Conservation (phyloP, 768 basidiomycete genomes). For the Goffeauzyma gilvescens region DNA sequence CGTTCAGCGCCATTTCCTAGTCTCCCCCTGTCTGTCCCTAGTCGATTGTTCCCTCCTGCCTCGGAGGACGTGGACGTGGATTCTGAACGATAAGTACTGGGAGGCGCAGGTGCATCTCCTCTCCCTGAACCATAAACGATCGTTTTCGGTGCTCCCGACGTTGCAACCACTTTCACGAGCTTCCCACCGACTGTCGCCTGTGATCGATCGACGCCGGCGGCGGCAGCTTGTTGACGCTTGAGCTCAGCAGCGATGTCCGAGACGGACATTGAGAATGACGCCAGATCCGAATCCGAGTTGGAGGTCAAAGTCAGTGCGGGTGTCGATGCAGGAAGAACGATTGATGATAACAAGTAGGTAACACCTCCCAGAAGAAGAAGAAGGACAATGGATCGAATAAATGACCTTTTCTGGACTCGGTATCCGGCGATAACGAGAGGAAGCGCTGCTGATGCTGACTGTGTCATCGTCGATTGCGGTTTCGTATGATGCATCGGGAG, state of each 20-base stretch:
- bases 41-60: too few relatives aligned
- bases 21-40: too few relatives aligned
- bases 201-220: not conserved
- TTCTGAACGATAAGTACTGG: too few relatives aligned
- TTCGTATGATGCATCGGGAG: not conserved
- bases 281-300: too few relatives aligned
- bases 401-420: not conserved
- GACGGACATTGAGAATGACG: too few relatives aligned
- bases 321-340: too few relatives aligned
- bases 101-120: not conserved
- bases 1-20: not conserved
- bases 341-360: too few relatives aligned
- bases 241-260: too few relatives aligned
- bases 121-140: not conserved
- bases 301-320: too few relatives aligned
- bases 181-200: slow-evolving; percentile 1
- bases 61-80: too few relatives aligned
- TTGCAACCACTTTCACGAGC: not conserved
- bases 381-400: not conserved
- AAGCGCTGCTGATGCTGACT: not conserved
- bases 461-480: not conserved
- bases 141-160: not conserved
- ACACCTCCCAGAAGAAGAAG: not conserved
- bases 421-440: not conserved
- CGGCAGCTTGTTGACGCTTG: too few relatives aligned